Evolutionary conservation across 2,329 filamentous ascomycete genomes (phyloP), one percentile per base, ranked within the genome.

Genomic region (Cladosporium sphaerospermum): DNA sequence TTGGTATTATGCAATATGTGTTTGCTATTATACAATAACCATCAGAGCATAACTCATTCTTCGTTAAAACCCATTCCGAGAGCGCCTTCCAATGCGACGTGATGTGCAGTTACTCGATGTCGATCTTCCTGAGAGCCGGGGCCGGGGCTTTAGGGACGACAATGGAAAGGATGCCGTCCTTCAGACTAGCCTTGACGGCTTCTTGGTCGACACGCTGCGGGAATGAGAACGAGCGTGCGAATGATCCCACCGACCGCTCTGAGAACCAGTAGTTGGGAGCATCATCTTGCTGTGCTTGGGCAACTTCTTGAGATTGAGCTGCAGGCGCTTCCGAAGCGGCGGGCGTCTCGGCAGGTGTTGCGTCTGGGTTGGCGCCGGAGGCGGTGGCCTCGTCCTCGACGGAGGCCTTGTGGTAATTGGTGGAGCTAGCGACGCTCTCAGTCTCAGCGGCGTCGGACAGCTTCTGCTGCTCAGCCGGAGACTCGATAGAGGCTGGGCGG

Each of bases 201-300:
- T 84, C 80, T 62, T 82, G 80, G 58, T 83, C 75, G 47, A 84
- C 76, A 32, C 75, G 71, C 2, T 70, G 68, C 1, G 81, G 79
- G 72, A 84, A 84, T 54, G 69, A 73, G 68, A 84, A 84, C 45
- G 72, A 74, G 61, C 81, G 76, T 55, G 78, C 74, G 70, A 84
- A 84, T 51, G 79, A 75, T 58, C 81, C 81, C 10, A 81, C 71
- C 1, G 74, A 75, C 60, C 81, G 78, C 67, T 84, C 81, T 50
- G 71, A 75, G 52, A 82, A 74, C 88, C 87, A 92, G 77, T 84
- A 91, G 45, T 37, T 57, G 28, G 13, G 39, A 31, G 10, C 36
- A 3, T 53, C 46, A 9, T 37, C 50, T 33, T 60, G 52, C 41
- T 60, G 46, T 14, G 57, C 58, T 43, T 74, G 43, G 42, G 73